These are phyloP conservation scores for Yarrowia sp. DNA, from an alignment of 805 yeast species.

Conservation along the genomic window DNA sequence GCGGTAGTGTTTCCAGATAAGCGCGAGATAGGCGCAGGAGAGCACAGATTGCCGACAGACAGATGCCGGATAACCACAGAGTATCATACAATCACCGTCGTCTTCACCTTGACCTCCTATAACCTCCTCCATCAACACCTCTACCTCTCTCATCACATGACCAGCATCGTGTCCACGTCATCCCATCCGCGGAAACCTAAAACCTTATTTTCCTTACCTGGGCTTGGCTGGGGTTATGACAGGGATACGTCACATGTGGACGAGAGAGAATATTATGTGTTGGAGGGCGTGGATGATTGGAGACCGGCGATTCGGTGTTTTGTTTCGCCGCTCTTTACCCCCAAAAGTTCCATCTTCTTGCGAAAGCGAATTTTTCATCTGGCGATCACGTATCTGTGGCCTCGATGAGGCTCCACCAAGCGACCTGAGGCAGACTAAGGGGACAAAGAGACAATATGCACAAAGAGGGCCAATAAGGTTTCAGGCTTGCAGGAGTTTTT, in stretches of 20 bases:
- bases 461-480: background rate
- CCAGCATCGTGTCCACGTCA: slow-evolving; percentile 18
- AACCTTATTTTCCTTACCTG: background rate
- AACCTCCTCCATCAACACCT: background rate
- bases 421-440: slow-evolving; percentile 31
- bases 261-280: background rate
- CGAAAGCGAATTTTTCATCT: slow-evolving; percentile 3
- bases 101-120: no score
- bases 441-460: slow-evolving; percentile 14
- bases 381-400: slow-evolving; percentile 34
- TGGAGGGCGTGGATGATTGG: background rate
- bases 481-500: slow-evolving; percentile 7
- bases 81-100: no score
- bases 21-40: no score
- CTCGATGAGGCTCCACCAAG: slow-evolving; percentile 37
- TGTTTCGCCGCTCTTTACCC: background rate
- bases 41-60: no score
- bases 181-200: slow-evolving; percentile 28
- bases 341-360: background rate
- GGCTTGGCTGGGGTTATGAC: slow-evolving; percentile 31
- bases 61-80: no score
- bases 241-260: slow-evolving; percentile 26
- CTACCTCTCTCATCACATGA: slow-evolving; percentile 1
- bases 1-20: no score
- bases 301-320: background rate